Base-by-base conservation (phyloP, 164 flowering plant species). In the Aristolochia contorta region DNA sequence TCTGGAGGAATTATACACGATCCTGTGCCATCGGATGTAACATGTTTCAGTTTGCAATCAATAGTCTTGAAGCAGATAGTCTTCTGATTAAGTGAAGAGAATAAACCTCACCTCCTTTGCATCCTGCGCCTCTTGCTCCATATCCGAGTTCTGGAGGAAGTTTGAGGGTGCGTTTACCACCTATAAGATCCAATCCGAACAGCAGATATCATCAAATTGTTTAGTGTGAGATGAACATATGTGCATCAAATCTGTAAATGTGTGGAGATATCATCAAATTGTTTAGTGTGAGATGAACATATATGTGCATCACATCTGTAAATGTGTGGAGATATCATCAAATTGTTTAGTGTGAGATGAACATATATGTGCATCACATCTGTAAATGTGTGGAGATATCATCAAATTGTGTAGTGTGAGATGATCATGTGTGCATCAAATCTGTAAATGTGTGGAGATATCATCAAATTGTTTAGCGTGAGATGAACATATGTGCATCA, bases 41-140 rank as follows among this genome's bases (percentile, higher is more conserved):
- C n/a, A 49, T 12, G 14, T 49, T 49, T 13, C n/a, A 53, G 27
- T 21, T 21, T 0, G 25, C 27, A 56, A 56, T 30, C 19, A 0
- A 30, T 56, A 23, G 12, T 16, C 12, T 53, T 21, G 12, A 53
- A 37, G 53, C 6, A 12, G 14, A 49, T 19, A 18, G 7, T 27
- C 15, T n/a, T n/a, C n/a, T n/a, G 12, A 55, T 1, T 56, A 27
- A 24, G 20, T 21, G 16, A n/a, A 8, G 7, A 22, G 33, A 5
- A 57, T 50, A 64, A 23, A 47, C n/a, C 57, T 65, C 71, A 88
- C 97, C 96, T 80, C 91, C 94, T 76, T 63, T 84, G 63, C 98
- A 91, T 3, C 98, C 98, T 51, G 96, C 98, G 1, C 96, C 96
- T 74, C 96, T 82, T 23, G 54, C 51, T 47, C 96, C 98, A 74